phyloP scores from a whole-genome alignment of 78 protist genomes.

The Thecamonas trahens region DNA sequence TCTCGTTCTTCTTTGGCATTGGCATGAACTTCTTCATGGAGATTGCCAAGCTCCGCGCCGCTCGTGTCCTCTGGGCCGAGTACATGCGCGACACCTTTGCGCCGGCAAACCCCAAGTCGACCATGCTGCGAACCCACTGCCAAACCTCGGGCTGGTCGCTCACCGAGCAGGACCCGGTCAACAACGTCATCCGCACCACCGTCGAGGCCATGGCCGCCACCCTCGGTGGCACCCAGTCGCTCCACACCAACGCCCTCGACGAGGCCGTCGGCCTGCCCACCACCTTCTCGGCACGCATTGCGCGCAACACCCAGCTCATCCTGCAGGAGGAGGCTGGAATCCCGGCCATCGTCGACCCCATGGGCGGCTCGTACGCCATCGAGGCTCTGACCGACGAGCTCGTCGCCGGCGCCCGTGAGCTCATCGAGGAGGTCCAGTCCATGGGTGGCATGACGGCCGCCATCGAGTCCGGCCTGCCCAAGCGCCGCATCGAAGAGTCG shows the following conservation, averaged over 20 bases:
- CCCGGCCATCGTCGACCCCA: constrained; percentile 79
- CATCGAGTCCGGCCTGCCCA: constrained; percentile 85
- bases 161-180: constrained; percentile 91
- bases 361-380: constrained; percentile 92
- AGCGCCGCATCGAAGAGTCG: constrained; percentile 88
- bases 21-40: constrained; percentile 97
- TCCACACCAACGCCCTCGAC: constrained; percentile 87
- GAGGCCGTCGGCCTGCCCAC: constrained; percentile 97
- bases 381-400: constrained; percentile 87
- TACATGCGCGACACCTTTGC: constrained; percentile 66
- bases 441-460: constrained; percentile 93
- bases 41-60: constrained; percentile 95
- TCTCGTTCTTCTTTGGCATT: constrained; percentile 95
- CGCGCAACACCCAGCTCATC: constrained; percentile 94
- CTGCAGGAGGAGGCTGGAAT: constrained; percentile 88
- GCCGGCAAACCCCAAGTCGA: constrained; percentile 77
- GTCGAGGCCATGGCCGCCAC: constrained; percentile 97
- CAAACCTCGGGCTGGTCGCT: constrained; percentile 94
- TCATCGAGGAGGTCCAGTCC: constrained; percentile 62
- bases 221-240: constrained; percentile 92
- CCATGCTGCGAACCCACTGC: constrained; percentile 94
- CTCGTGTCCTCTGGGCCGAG: constrained; percentile 91
- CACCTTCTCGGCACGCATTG: constrained; percentile 80
- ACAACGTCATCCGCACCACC: constrained; percentile 94
- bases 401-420: constrained; percentile 29